These are phyloP conservation scores for Rhodotorula sp. DNA, from an alignment of 1,284 basidiomycete genomes.

Conservation along the genomic window DNA sequence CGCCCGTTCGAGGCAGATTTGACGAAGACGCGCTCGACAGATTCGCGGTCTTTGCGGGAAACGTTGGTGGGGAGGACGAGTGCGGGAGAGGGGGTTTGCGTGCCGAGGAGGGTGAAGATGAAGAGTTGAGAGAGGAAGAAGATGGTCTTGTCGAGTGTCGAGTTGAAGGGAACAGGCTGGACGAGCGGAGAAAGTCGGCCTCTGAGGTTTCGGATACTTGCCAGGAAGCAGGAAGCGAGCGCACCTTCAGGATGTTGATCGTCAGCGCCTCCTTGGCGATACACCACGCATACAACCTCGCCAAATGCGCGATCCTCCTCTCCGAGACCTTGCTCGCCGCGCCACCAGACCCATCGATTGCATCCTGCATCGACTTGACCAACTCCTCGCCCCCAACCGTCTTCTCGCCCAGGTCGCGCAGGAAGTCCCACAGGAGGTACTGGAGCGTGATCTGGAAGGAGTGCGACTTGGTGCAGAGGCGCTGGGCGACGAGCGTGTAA, in stretches of 20 bases:
- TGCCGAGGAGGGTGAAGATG: slow-evolving; percentile 65
- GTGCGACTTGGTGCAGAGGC: slow-evolving; percentile 53
- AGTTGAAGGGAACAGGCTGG: slow-evolving; percentile 82
- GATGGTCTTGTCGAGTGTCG: slow-evolving; percentile 62
- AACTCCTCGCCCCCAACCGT: slow-evolving; percentile 76
- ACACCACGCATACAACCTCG: slow-evolving; percentile 79
- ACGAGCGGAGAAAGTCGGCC: not conserved
- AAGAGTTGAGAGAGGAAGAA: slow-evolving; percentile 70
- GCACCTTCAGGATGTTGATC: slow-evolving; percentile 77
- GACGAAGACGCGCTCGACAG: slow-evolving; percentile 70
- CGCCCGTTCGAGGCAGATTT: slow-evolving; percentile 63
- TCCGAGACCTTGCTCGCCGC: slow-evolving; percentile 60
- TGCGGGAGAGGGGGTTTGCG: slow-evolving; percentile 67
- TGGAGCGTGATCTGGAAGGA: slow-evolving; percentile 89
- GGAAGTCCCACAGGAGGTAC: slow-evolving; percentile 95
- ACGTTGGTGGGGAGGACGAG: slow-evolving; percentile 45
- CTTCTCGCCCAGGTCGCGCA: slow-evolving; percentile 83
- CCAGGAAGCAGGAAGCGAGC: slow-evolving; percentile 1
- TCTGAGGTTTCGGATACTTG: not conserved
- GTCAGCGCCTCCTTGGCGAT: slow-evolving; percentile 70
- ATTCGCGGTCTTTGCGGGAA: slow-evolving; percentile 50
- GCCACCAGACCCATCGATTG: slow-evolving; percentile 43
- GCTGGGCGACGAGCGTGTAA: slow-evolving; percentile 81
- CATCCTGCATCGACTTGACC: slow-evolving; percentile 63
- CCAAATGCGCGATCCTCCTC: slow-evolving; percentile 63